phyloP scores from a whole-genome alignment of 148 eudicot species.

The Cornus florida region DNA sequence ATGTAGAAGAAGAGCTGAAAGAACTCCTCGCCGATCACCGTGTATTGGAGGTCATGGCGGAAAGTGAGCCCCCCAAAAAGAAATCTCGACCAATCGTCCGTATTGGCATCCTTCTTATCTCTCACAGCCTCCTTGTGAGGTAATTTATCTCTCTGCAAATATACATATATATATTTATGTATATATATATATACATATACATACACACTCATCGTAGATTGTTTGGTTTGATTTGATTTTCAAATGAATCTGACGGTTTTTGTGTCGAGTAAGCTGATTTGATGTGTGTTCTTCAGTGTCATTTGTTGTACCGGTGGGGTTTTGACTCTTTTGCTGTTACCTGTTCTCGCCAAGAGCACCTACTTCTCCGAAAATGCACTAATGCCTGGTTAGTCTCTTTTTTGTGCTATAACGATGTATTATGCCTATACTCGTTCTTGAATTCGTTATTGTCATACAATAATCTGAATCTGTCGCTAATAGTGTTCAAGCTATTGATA shows the following conservation, averaged over 20 bases:
- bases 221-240: neutral
- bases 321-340: conserved; percentile 74
- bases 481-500: neutral
- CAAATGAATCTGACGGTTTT: neutral
- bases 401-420: neutral
- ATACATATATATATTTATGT: neutral
- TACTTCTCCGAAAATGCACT: conserved; percentile 93
- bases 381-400: conserved; percentile 72
- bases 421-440: neutral
- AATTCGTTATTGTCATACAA: too few relatives aligned
- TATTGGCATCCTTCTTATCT: conserved; percentile 61
- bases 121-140: conserved; percentile 76
- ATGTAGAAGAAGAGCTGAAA: neutral
- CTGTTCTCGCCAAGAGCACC: conserved; percentile 83
- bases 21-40: conserved; percentile 4
- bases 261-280: neutral
- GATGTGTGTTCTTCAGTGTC: conserved; percentile 39
- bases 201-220: neutral
- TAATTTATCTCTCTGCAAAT: conserved; percentile 12
- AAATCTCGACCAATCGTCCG: conserved; percentile 81
- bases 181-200: too few relatives aligned
- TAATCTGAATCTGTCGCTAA: too few relatives aligned
- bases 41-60: conserved; percentile 25
- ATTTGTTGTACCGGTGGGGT: conserved; percentile 72
- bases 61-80: conserved; percentile 22